Base-by-base conservation (phyloP, 768 basidiomycete genomes). In the Sarcodon aspratus region DNA sequence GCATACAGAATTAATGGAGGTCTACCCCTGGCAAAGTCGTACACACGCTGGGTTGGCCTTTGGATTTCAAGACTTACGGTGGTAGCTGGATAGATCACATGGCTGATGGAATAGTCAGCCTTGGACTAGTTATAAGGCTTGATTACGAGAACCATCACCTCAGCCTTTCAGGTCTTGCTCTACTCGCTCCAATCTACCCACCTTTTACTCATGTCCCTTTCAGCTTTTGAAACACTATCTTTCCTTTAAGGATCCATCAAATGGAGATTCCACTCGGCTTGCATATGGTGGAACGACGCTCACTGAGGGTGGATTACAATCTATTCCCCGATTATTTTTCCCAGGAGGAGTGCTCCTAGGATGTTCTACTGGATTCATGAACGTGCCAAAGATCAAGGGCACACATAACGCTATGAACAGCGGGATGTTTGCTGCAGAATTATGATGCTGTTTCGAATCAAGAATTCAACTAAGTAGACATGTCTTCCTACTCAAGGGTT, bases 391-490 rank as follows among this genome's bases (percentile, higher is more conserved):
- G 68, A 98, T 99, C 67, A 98, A 98, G 62, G 95, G 95, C 11
- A 95, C 94, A 0, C 96, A 98, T 62, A 98, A 94, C 51, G 93
- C 95, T 2, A 98, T 99, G 96, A 94, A 98, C 73, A 90, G 85
- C 35, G 96, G 96, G 31, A 97, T 97, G 85, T 72, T 98, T 15
- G 95, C 93, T 31, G 95, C 91, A 1, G 94, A 99, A 62, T 0
- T 92, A 73, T 55, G 73, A 80, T 6, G 75, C 75, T 4, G 66
- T 95, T 45, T 64, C 68, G 7, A 48, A 64, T 9, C 51, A 51
- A 17, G 52, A 50, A 6, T 52, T 42, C 8, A 47, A 48, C 18
- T 56, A 73, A 0, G 67, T 71, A 1, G 80, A 90, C 61, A 76
- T 97, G 79, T 76, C 80, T 21, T 54, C 64, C 10, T 97, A 97